Conservation (phyloP, 257 asterid species). For the Penstemon davidsonii region DNA sequence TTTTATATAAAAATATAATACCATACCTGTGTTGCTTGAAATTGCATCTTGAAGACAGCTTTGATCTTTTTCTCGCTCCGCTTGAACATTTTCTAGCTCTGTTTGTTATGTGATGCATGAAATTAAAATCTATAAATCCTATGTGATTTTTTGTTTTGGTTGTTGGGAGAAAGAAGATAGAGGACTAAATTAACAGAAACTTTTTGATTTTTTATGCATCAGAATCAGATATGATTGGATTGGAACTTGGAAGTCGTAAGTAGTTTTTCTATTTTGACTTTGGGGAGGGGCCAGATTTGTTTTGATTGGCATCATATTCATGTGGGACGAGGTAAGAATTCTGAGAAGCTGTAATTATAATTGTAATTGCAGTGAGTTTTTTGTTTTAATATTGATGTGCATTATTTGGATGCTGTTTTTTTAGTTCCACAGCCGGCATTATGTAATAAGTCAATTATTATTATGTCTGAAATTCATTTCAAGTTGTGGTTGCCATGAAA, state of each 20-base stretch:
- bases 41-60: slow-evolving; percentile 76
- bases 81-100: slow-evolving; percentile 65
- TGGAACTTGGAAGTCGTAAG: slow-evolving; percentile 18
- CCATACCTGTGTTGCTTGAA: slow-evolving; percentile 94
- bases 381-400: too few species aligned
- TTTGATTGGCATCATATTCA: slow-evolving; percentile 25
- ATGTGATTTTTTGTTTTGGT: slow-evolving; percentile 26
- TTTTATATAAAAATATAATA: slow-evolving; percentile 14
- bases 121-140: slow-evolving; percentile 22
- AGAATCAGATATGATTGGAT: neutral
- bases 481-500: slow-evolving; percentile 43
- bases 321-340: slow-evolving; percentile 27
- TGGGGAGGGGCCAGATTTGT: slow-evolving; percentile 4
- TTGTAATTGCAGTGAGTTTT: neutral
- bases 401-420: neutral
- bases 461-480: slow-evolving; percentile 23
- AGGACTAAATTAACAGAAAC: slow-evolving; percentile 19
- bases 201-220: slow-evolving; percentile 23
- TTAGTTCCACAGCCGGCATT: neutral
- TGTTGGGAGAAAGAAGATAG: slow-evolving; percentile 19
- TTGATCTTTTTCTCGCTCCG: slow-evolving; percentile 80
- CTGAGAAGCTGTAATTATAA: slow-evolving; percentile 27
- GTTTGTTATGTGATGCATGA: slow-evolving; percentile 31
- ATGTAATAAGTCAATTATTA: slow-evolving; percentile 19
- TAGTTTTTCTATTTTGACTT: slow-evolving; percentile 35